Base-by-base conservation (phyloP, 257 asterid genomes). In the Solanum bukasovii region DNA sequence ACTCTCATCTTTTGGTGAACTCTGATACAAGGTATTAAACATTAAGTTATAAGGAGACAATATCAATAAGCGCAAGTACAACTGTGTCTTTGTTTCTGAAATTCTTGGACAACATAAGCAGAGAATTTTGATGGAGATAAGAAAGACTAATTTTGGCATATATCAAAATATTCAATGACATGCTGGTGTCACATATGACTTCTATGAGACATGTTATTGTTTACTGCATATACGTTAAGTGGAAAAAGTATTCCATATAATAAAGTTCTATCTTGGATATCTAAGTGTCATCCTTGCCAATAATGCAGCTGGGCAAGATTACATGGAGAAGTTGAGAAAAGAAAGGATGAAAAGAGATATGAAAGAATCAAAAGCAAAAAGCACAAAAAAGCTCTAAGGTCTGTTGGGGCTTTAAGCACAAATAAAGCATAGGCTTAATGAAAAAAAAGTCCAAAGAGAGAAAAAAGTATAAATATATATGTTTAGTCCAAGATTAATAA, bases 1-100 rank as follows among this genome's bases (percentile, higher is more conserved):
- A 38, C 84, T 89, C 91, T 97, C 98, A 88, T 96, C 98, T 37
- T 92, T 94, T 81, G 98, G 99, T 56, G 99, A 95, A 87, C 92
- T 92, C 99, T 97, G 95, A 79, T 59, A 89, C 65, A 21, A 75
- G 81, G 59, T 63, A 23, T 59, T n/a, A 14, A 33, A 72, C 6
- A 71, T 42, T 6, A 86, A 27, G 25, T 44, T 27, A 79, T 8
- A 44, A 16, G 70, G 70, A 82, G 11, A 3, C 71, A 82, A 10
- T 20, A 29, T 52, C 71, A 49, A 31, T 82, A 52, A 29, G 21
- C 0, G 5, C 0, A 40, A 78, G 37, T 7, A 27, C 67, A 44
- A 44, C 40, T 9, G 9, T n/a, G n/a, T 44, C 65, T 40, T 40
- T 78, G 84, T 3, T 40, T 78, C 37, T 78, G 84, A 78, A 78